Conservation (phyloP, 208 protist species). For the Herpetomonas samuelpessoai region DNA sequence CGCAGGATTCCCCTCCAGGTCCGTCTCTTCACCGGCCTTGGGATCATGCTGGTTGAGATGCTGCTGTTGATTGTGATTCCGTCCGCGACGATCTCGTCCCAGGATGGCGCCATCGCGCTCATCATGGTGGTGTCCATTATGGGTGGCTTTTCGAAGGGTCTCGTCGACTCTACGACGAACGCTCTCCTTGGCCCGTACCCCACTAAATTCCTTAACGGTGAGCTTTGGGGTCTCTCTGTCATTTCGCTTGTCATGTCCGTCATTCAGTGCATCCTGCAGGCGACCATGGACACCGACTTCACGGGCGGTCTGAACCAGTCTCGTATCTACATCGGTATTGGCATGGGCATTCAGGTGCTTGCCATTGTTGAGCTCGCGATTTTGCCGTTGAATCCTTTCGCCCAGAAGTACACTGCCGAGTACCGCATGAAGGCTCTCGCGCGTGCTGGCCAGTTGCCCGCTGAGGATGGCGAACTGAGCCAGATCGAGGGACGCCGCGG, state of each 20-base stretch:
- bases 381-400: constrained; percentile 56
- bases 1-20: constrained; percentile 47
- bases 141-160: constrained; percentile 62
- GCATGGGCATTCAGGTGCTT: constrained; percentile 47
- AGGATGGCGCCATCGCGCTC: constrained; percentile 57
- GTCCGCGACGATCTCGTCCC: constrained; percentile 25
- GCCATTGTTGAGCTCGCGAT: constrained; percentile 41
- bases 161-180: constrained; percentile 79
- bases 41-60: constrained; percentile 49
- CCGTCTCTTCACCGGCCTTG: constrained; percentile 51
- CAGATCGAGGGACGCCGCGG: neutral
- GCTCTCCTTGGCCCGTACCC: constrained; percentile 80
- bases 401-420: constrained; percentile 70
- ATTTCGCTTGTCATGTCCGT: constrained; percentile 58
- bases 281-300: constrained; percentile 45
- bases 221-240: constrained; percentile 65
- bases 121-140: constrained; percentile 60
- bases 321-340: constrained; percentile 77
- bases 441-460: too few species aligned
- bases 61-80: constrained; percentile 61
- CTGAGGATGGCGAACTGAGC: constrained; percentile 4
- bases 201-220: constrained; percentile 71
- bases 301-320: constrained; percentile 49
- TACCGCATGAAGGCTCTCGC: too few species aligned
- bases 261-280: constrained; percentile 78